phyloP scores from a whole-genome alignment of 2,329 filamentous ascomycete genomes.

The Claviceps humidiphila region DNA sequence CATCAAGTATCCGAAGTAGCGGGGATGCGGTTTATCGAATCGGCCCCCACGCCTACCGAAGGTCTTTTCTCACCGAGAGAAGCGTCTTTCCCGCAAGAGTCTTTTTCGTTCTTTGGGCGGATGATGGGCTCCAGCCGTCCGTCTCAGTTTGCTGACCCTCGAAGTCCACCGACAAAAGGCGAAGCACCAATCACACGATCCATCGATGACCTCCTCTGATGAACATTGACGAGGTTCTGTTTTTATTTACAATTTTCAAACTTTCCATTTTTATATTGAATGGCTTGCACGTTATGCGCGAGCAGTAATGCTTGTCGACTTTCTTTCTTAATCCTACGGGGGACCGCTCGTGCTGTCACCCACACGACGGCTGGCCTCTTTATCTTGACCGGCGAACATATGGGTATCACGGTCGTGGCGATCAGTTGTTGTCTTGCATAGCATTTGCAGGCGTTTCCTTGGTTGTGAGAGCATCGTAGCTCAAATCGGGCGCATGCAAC shows the following conservation, averaged over 20 bases:
- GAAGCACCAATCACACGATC: constrained; percentile 64
- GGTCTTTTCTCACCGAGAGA: constrained; percentile 40
- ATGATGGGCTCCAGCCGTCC: constrained; percentile 33
- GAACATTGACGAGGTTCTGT: not conserved
- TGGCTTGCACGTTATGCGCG: not conserved
- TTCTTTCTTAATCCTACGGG: no score
- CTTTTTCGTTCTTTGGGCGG: constrained; percentile 37
- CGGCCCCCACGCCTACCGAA: constrained; percentile 37
- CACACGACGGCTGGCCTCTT: not conserved
- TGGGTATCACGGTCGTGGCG: not conserved
- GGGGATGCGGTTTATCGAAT: constrained; percentile 40
- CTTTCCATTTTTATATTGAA: not conserved
- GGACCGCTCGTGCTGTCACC: no score
- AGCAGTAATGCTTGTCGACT: not conserved
- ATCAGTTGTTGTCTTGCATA: not conserved
- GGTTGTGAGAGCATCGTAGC: not conserved
- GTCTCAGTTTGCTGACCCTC: constrained; percentile 45
- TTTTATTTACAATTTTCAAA: not conserved
- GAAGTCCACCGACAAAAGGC: constrained; percentile 62
- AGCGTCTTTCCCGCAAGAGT: constrained; percentile 40
- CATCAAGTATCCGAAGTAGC: constrained; percentile 31
- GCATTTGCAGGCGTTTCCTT: constrained; percentile 5
- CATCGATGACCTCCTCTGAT: constrained; percentile 63
- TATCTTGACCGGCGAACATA: not conserved
- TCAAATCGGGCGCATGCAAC: no score